These are phyloP conservation scores for Aspergillus sp. DNA, from an alignment of 2,329 filamentous ascomycete species.

Conservation along the genomic window DNA sequence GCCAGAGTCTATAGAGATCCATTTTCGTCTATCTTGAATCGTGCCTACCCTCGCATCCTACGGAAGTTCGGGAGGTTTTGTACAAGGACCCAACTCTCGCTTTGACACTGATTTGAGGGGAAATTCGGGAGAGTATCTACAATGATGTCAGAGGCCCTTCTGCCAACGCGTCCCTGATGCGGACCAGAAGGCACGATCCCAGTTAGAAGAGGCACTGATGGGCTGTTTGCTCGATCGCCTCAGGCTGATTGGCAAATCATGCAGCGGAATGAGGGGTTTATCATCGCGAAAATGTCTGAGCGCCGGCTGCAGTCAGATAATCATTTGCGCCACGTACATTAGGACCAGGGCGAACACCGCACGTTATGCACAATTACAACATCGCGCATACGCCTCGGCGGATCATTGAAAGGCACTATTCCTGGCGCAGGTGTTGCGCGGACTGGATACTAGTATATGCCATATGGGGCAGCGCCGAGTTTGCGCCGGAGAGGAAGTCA, in stretches of 20 bases:
- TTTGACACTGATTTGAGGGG: constrained; percentile 3
- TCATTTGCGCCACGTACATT: constrained; percentile 24
- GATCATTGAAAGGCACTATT: not conserved
- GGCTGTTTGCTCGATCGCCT: not conserved
- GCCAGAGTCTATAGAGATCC: not conserved
- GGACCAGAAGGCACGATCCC: not conserved
- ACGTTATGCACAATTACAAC: constrained; percentile 24
- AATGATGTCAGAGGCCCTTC: constrained; percentile 19
- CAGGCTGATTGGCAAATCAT: not conserved
- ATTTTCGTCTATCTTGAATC: not conserved
- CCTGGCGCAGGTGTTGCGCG: not conserved
- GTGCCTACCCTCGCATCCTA: not conserved
- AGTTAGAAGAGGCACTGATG: not conserved
- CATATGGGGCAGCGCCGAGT: not conserved
- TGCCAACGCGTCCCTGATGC: not conserved
- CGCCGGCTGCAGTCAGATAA: not conserved
- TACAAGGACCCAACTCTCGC: not conserved
- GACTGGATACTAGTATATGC: not conserved
- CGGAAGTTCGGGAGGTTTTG: not conserved
- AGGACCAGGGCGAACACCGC: constrained; percentile 5
- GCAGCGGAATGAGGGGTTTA: not conserved
- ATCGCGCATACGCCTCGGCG: constrained; percentile 20
- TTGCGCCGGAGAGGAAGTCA: not conserved
- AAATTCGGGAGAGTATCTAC: constrained; percentile 7
- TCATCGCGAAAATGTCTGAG: not conserved